Base-by-base conservation (phyloP, 768 basidiomycete genomes). In the Glaciozyma antarctica region DNA sequence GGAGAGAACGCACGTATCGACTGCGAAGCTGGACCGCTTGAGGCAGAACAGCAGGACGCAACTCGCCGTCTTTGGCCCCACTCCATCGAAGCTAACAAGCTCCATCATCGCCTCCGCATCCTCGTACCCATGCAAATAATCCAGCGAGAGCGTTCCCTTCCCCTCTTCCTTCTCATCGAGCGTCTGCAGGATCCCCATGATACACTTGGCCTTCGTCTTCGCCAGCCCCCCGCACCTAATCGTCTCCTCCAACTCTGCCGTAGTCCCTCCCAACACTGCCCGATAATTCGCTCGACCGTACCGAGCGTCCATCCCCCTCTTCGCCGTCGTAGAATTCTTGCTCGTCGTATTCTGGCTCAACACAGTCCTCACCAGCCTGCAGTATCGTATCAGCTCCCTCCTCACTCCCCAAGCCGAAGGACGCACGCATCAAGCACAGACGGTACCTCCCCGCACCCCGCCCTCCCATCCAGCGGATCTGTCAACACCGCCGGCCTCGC, bases 1-100 rank as follows among this genome's bases (percentile, higher is more conserved):
- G 15, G 32, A 58, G 22, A n/a, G 26, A 26, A 19, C 70, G n/a
- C 24, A 71, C 66, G 72, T 74, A 59, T 74, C 73, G 41, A 74
- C 72, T 1, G 73, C 73, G 48, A 74, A 73, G 8, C 68, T 70
- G 17, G 71, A 66, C 15, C 73, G 61, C 0, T 68, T 64, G 64
- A 74, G 61, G 61, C 68, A 71, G 64, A 74, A 71, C 1, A 74
- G 65, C 12, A 73, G 59, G 16, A 74, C 72, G 48, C 73, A 74
- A 6, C 62, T 64, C 3, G 72, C 63, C 4, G 64, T 68, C 57
- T 66, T 74, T 52, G 68, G 64, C 8, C 73, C 73, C 30, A 74
- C 71, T 17, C 63, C 49, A 52, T 72, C 66, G 32, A 67, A 71
- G 30, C 43, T 38, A 52, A 74, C 62, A 38, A 74, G 63, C 52